Evolutionary conservation across 164 flowering plant species (phyloP), one percentile per base, ranked within the genome.

Genomic region (Dillenia suffruticosa): DNA sequence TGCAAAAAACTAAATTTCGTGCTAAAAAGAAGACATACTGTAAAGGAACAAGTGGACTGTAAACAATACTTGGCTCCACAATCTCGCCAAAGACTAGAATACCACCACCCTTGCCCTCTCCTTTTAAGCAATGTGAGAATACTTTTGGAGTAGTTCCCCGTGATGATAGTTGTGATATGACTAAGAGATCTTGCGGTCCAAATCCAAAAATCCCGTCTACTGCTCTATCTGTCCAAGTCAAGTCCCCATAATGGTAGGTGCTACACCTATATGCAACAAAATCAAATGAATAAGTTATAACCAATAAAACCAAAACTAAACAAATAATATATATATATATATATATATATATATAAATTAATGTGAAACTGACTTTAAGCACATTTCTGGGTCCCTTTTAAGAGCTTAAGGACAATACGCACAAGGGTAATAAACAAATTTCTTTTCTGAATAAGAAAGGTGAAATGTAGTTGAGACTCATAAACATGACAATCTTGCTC

Each of bases 191-290:
- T 67, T 78, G 82, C 73, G 87, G 97, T 11, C 99, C 99, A 65
- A 95, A 90, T 19, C 99, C 99, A 66, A 95, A 78, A 14, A 94
- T 94, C 62, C 99, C 99, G 77, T 89, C 96, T 65, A 91, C 89
- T 54, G 99, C 99, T 77, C 97, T 84, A 14, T 85, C 94, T 13
- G 96, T 56, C 68, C 84, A 87, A 9, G 85, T 88, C 77, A 95
- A 76, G 63, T 85, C 96, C 49, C 97, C 99, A 3, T 86, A 75
- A 64, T 81, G 89, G 53, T 76, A 59, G 46, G 72, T 76, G 74
- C 97, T 89, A 80, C 99, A 94, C 70, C 98, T 93, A 86, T 78
- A 56, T 58, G 71, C 77, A 59, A 74, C 54, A 61, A 53, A 62
- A 61, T 46, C 10, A 61, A 62, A 17, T 49, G 5, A 49, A 55